Base-by-base conservation (phyloP, 176 grass and related monocot species). In the Coix lacrymajobi region DNA sequence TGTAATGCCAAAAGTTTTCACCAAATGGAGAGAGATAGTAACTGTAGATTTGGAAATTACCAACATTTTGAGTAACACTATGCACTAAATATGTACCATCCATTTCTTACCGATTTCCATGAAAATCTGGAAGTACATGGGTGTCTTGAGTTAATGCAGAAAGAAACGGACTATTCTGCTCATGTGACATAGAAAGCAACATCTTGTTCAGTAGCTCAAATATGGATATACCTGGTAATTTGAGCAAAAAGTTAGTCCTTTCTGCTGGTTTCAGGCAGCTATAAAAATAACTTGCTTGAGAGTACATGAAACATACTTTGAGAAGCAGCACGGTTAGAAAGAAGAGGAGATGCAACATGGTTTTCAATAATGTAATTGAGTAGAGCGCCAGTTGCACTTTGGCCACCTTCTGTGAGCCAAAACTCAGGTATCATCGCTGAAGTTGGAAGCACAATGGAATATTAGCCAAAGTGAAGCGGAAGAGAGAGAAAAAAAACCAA, bases 71-170 rank as follows among this genome's bases (percentile, higher is more conserved):
- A 54, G 38, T 7, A 75, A 25, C 3, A 17, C 29, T 76, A 69
- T 32, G 39, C 26, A 85, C 66, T 58, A 19, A 10, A 66, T 38
- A 39, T 24, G 62, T 60, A 36, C 36, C 48, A 34, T 81, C 77
- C 77, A 10, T 73, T 74, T 83, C 78, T 78, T 91, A 98, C 92
- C 92, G 85, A 64, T 95, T 98, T 71, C 96, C 96, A 76, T 98
- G 96, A 81, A 98, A 98, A 79, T 95, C 96, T 62, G 91, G 92
- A 87, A 98, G 92, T 49, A 98, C 80, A 88, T 98, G 96, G 16
- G 56, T 84, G 71, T 98, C 96, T 61, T 91, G 81, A 84, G 92
- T 98, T 80, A 98, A 83, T 65, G 91, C 83, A 87, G 96, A 91
- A 78, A 98, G 75, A 76, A 98, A 98, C 34, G 83, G 76, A 17